Base-by-base conservation (phyloP, 768 basidiomycete species). In the Suillus luteus region DNA sequence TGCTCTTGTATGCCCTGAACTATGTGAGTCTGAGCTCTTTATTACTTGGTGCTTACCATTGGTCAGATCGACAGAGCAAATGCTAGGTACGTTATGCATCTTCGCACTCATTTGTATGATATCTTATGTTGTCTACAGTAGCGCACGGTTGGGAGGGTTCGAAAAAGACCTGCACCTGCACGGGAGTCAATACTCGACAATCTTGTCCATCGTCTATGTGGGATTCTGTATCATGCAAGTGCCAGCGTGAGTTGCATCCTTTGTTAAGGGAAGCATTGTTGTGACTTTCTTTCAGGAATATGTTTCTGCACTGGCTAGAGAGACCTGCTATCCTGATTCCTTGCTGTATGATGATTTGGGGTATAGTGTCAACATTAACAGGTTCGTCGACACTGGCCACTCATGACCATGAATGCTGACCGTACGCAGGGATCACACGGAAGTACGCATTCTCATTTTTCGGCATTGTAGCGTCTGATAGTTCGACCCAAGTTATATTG, bases 201-300 rank as follows among this genome's bases (percentile, higher is more conserved):
- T 90, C 11, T 76, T 91, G 24, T 87, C 86, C 35, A 83, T 88
- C 63, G 78, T 86, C 54, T 87, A 86, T 68, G 81, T 86, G 44
- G 87, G 86, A 35, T 90, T 88, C 68, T 87, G 87, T 60, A 74
- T 87, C 48, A 90, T 89, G 87, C 89, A 91, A 70, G 80, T 90
- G 65, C 88, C 88, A 37, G 86, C 85, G 85, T 86, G 64, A 68
- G 85, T 75, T 71, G 33, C 59, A 64, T 54, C 62, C 66, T 33
- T 63, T 65, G 19, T 66, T 3, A 10, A n/a, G 17, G 31, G 6
- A 44, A 31, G 33, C 2, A 31, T 60, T 40, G 9, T 49, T 48
- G n/a, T 22, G 24, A 63, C 27, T 35, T 44, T 43, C 49, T 38
- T 24, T 57, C 66, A 90, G 88, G n/a, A 89, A 88, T 68, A 85